Evolutionary conservation across 257 asterid species (phyloP).

Genomic region (Nicotiana tabacum): DNA sequence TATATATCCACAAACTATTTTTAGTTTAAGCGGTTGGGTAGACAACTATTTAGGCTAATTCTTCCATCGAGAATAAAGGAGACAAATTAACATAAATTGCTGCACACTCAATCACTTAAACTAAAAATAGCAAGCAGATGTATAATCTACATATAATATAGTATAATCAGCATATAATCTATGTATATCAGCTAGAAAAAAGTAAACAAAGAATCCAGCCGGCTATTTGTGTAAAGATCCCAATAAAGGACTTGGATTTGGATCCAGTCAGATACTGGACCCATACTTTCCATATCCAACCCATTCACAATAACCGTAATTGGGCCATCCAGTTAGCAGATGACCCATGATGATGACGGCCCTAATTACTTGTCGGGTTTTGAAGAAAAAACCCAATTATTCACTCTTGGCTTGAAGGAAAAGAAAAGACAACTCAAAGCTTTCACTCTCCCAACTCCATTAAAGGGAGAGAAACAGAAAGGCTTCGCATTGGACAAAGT

Average conservation of each 20-base stretch:
- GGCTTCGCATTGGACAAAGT: neutral
- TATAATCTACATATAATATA: no score
- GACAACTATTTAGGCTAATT: no score
- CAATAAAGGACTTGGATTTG: neutral
- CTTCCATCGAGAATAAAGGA: no score
- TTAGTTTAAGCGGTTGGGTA: no score
- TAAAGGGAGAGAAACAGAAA: neutral
- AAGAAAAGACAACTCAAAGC: conserved; percentile 30
- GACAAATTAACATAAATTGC: no score
- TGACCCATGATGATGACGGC: neutral
- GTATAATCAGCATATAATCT: no score
- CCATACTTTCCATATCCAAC: neutral
- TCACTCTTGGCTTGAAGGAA: conserved; percentile 47
- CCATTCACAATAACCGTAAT: neutral
- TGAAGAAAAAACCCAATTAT: neutral
- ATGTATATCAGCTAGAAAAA: no score
- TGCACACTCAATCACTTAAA: no score
- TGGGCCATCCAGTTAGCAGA: neutral
- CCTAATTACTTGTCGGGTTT: neutral
- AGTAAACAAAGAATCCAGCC: no score
- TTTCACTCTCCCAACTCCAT: neutral
- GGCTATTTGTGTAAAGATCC: no score
- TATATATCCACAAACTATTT: no score
- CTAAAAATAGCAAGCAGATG: no score
- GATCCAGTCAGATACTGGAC: neutral